phyloP scores from a whole-genome alignment of 495 filamentous ascomycete genomes.

The Talaromyces thailandensis region DNA sequence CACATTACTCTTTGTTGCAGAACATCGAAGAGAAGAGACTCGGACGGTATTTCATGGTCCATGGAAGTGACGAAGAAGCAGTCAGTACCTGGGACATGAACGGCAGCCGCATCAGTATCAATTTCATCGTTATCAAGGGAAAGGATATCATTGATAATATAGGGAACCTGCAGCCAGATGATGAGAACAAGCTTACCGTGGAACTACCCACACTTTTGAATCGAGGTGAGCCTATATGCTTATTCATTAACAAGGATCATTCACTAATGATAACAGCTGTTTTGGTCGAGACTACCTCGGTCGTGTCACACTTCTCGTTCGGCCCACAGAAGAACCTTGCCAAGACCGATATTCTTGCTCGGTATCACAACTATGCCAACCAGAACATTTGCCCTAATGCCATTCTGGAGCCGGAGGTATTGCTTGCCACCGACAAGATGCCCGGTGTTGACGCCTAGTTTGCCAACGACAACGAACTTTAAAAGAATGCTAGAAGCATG shows the following conservation, averaged over 20 bases:
- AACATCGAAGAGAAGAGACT: constrained; percentile 34
- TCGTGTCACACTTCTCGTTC: constrained; percentile 8
- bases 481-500: background rate
- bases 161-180: constrained; percentile 12
- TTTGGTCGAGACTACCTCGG: constrained; percentile 4
- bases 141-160: constrained; percentile 26
- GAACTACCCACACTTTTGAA: constrained; percentile 10
- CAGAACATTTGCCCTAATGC: constrained; percentile 6
- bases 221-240: background rate
- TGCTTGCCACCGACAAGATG: constrained; percentile 3
- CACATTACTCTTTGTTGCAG: constrained; percentile 38
- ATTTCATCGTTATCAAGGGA: constrained; percentile 38
- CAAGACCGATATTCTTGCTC: constrained; percentile 8
- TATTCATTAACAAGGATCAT: background rate
- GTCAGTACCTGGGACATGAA: constrained; percentile 32
- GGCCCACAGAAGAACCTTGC: constrained; percentile 7
- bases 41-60: constrained; percentile 20
- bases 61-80: constrained; percentile 8
- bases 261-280: background rate
- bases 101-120: constrained; percentile 35
- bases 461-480: background rate
- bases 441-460: background rate
- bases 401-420: constrained; percentile 1
- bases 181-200: constrained; percentile 16
- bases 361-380: constrained; percentile 7